Base-by-base conservation (phyloP, 129 eudicot genomes). In the Lactuca saligna region DNA sequence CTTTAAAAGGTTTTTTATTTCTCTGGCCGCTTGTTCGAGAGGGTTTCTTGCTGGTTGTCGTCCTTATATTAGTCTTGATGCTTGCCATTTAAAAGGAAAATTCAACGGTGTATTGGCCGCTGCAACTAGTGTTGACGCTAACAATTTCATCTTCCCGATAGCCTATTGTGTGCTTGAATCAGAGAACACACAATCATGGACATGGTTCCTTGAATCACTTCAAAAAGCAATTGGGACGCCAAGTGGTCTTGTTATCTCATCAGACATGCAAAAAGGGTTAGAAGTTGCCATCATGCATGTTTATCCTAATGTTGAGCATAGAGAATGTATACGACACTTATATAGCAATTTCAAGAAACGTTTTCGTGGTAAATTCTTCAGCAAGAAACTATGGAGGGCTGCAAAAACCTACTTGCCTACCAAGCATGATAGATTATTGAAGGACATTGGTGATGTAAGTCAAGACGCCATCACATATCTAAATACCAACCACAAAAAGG, bases 311-410 rank as follows among this genome's bases (percentile, higher is more conserved):
- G 20, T 20, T 20, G 20, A 20, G 0, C 20, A 20, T 20, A 20
- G 1, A 20, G 20, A 20, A 20, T 20, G 20, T 20, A 20, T 20
- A 20, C 20, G 20, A 20, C 20, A 20, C 20, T 20, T 20, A 20
- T 20, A 20, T 20, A 20, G 20, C 20, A 20, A 20, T 20, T 20
- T 20, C 20, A 20, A 20, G 57, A 54, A 54, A 54, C 57, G 15
- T 54, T 54, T n/a, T 54, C 57, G 29, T 54, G 57, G 29, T 54
- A 29, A 54, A 54, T 54, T 54, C 29, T 54, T 54, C 57, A 54
- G 16, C 25, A 54, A 54, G 57, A 54, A 54, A 54, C 57, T 54
- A 54, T 16, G 57, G 57, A 15, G 57, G 15, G 57, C 5, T 8
- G 25, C 29, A 54, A 54, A 54, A 54, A 54, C 25, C 29, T 54